A percentile compares a stretch with the other conserved stretches of the same genome.
phyloP scores from a whole-genome alignment of 78 protist species.

The Monocercomonoides exilis region DNA sequence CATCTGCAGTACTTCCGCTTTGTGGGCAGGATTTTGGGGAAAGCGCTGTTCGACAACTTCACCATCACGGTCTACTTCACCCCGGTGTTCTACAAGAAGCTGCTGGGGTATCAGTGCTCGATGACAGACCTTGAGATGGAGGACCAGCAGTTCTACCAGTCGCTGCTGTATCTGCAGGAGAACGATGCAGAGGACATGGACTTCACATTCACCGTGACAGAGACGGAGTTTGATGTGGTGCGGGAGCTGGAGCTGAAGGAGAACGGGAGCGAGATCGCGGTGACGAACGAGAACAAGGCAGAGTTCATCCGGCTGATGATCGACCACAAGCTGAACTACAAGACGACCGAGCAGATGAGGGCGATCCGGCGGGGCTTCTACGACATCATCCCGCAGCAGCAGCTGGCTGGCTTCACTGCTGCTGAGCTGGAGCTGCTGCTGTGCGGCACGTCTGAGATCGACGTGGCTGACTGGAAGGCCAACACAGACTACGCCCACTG shows the following conservation, averaged over 20 bases:
- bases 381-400: constrained; percentile 19
- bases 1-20: constrained; percentile 60
- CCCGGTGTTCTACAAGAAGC: constrained; percentile 6
- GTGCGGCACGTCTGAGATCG: background rate
- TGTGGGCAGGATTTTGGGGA: constrained; percentile 13
- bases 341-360: background rate
- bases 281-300: constrained; percentile 20
- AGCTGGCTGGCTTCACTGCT: background rate
- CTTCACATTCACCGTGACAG: constrained; percentile 51
- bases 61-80: background rate
- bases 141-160: constrained; percentile 70
- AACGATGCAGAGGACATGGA: constrained; percentile 47
- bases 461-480: constrained; percentile 17
- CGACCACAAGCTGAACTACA: background rate
- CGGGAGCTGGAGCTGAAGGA: constrained; percentile 16
- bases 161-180: constrained; percentile 60
- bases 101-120: constrained; percentile 30
- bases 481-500: constrained; percentile 7
- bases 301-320: background rate
- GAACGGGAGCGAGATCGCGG: background rate
- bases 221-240: background rate
- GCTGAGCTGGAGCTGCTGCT: constrained; percentile 22
- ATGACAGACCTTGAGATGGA: constrained; percentile 72
- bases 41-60: constrained; percentile 14
- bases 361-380: constrained; percentile 9